Conservation (phyloP, 2,329 filamentous ascomycete genomes). For the Coniella vitis region DNA sequence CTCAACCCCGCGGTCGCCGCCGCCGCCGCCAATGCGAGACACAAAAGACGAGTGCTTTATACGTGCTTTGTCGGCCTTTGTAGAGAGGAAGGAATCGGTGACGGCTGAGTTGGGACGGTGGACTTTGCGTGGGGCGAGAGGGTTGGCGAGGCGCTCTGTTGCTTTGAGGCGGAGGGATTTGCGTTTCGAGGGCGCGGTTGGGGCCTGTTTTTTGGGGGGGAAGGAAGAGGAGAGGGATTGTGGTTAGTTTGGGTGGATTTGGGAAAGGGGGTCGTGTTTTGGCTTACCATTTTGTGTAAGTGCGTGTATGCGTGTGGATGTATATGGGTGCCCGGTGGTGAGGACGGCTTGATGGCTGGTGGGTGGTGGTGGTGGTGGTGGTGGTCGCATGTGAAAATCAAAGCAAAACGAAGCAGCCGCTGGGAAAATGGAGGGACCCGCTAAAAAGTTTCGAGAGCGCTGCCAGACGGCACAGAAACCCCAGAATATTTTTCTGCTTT, state of each 20-base stretch:
- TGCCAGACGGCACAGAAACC: neutral
- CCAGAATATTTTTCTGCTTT: too few species aligned
- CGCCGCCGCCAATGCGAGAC: conserved; percentile 57
- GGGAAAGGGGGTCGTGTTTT: conserved; percentile 20
- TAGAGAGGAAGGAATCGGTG: conserved; percentile 55
- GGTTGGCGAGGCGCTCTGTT: conserved; percentile 43
- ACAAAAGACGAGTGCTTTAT: conserved; percentile 79
- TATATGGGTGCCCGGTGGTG: neutral
- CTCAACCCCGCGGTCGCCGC: too few species aligned
- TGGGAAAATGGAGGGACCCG: neutral
- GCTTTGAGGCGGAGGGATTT: conserved; percentile 51
- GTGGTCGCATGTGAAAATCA: neutral
- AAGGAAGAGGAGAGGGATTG: too few species aligned
- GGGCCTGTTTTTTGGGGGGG: conserved; percentile 18
- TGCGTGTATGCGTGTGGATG: neutral
- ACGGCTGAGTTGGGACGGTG: conserved; percentile 45
- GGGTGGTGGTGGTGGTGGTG: neutral
- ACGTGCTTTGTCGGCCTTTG: conserved; percentile 75
- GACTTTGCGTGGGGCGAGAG: conserved; percentile 44
- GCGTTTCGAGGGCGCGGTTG: conserved; percentile 41
- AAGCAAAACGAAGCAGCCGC: neutral
- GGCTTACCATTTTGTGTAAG: neutral
- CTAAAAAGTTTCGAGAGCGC: neutral
- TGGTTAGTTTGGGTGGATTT: conserved; percentile 3
- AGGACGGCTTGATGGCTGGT: neutral